phyloP scores from a whole-genome alignment of 192 early-diverging fungal genomes.

The Blastocladiella britannica region DNA sequence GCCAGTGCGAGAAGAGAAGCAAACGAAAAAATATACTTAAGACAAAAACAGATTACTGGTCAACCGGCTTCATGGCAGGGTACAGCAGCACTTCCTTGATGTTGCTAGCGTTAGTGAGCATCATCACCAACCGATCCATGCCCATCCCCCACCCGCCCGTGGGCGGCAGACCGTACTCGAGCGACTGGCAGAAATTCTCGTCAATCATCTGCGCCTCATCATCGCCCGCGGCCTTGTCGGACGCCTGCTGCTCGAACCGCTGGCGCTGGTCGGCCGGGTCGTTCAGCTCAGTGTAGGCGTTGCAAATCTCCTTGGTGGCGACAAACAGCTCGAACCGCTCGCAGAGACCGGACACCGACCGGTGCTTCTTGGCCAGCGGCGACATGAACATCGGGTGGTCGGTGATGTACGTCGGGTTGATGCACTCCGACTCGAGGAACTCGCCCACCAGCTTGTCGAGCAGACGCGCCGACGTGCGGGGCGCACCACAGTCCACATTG shows the following conservation, averaged over 20 bases:
- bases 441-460: slow-evolving; percentile 89
- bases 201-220: slow-evolving; percentile 98
- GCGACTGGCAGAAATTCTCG: slow-evolving; percentile 85
- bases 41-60: slow-evolving; percentile 1
- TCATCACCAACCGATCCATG: slow-evolving; percentile 93
- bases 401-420: slow-evolving; percentile 80
- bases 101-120: slow-evolving; percentile 93
- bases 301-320: slow-evolving; percentile 96
- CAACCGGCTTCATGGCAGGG: slow-evolving; percentile 8
- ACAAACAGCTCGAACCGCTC: slow-evolving; percentile 98
- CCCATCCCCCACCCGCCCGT: slow-evolving; percentile 90
- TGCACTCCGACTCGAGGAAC: slow-evolving; percentile 55
- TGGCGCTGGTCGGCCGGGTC: slow-evolving; percentile 98
- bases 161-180: slow-evolving; percentile 94
- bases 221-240: slow-evolving; percentile 92
- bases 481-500: slow-evolving; percentile 82
- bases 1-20: background rate
- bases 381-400: slow-evolving; percentile 99
- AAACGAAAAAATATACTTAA: background rate
- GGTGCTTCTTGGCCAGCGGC: slow-evolving; percentile 91
- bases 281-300: slow-evolving; percentile 99
- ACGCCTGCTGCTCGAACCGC: slow-evolving; percentile 91
- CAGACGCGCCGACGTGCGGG: slow-evolving; percentile 75
- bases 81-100: slow-evolving; percentile 78
- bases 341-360: slow-evolving; percentile 68